These are phyloP conservation scores for Myxozyma melibiosi DNA, from an alignment of 805 yeast species.

Conservation along the genomic window DNA sequence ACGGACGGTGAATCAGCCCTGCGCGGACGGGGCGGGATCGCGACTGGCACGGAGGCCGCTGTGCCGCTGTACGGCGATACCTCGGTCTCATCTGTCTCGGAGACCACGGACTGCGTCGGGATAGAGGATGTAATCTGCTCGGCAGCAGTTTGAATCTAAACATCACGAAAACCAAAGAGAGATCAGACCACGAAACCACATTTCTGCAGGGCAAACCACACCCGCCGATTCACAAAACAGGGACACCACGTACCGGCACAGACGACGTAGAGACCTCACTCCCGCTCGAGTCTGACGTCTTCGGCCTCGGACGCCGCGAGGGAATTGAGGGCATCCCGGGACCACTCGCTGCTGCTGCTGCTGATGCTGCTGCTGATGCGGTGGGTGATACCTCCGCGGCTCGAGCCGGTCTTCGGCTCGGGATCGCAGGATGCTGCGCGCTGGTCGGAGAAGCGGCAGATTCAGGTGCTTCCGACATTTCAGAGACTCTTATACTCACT, in stretches of 20 bases:
- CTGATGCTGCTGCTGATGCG: neutral
- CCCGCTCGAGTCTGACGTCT: conserved; percentile 2
- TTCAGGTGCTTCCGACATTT: neutral
- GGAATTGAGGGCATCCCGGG: conserved; percentile 10
- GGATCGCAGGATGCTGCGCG: conserved; percentile 1
- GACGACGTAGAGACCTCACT: neutral
- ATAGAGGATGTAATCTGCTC: too few relatives aligned
- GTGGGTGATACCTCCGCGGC: neutral
- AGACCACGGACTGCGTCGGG: too few relatives aligned
- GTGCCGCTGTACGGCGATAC: too few relatives aligned
- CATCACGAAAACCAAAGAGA: too few relatives aligned
- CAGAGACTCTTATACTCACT: too few relatives aligned
- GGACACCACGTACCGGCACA: neutral
- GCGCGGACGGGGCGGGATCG: conserved; percentile 19
- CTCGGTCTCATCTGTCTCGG: neutral
- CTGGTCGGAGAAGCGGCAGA: neutral
- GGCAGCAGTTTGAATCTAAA: too few relatives aligned
- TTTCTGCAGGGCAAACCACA: too few relatives aligned
- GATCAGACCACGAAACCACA: too few relatives aligned
- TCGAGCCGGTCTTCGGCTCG: conserved; percentile 4
- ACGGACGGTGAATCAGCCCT: conserved; percentile 23
- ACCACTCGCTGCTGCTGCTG: neutral
- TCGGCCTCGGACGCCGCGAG: conserved; percentile 15
- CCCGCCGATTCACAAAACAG: too few relatives aligned
- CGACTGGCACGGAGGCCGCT: conserved; percentile 19